Evolutionary conservation across 345 rosid species (phyloP), one percentile per base, ranked within the genome.

Genomic region (Hibiscus mutabilis): DNA sequence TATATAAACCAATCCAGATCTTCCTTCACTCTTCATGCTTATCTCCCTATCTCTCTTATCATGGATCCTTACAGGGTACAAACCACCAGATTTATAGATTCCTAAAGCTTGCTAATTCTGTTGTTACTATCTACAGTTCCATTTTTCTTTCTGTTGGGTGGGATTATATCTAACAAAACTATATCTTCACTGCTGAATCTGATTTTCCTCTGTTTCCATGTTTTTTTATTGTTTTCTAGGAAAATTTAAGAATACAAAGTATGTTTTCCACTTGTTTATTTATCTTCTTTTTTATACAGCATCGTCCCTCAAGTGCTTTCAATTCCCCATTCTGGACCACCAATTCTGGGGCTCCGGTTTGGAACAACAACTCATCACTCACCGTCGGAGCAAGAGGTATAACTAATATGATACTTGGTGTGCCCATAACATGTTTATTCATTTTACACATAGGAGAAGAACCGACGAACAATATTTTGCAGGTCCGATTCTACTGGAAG

Each of bases 401-500:
- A 78, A 22, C 24, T 22, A 65, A 22, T 21, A 59, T 27, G 35
- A 27, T 51, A 51, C 21, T 51, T 6, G 21, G 10, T n/a, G 56
- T n/a, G 56, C 21, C 56, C 2, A 6, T 51, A 1, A 11, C 18
- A 40, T 40, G 52, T 19, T 63, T n/a, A 2, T 33, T 33, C 66
- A 61, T 51, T n/a, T 2, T 51, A 51, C 46, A 10, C 46, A 42
- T 11, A 42, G 46, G 46, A 42, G 19, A 5, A 14, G 53, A 21
- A 21, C 5, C 21, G 25, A 55, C 7, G 12, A 19, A 55, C 27
- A 55, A 21, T 47, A 46, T 14, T 4, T 70, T n/a, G 12, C 73
- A 94, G 98, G 97, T 81, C 97, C 99, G 3, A 79, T 95, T 74
- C 92, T 95, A 49, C 88, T 92, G 2, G 99, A 95, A 89, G 99